phyloP scores from a whole-genome alignment of 192 early-diverging fungal species.

The Thamnidium elegans region DNA sequence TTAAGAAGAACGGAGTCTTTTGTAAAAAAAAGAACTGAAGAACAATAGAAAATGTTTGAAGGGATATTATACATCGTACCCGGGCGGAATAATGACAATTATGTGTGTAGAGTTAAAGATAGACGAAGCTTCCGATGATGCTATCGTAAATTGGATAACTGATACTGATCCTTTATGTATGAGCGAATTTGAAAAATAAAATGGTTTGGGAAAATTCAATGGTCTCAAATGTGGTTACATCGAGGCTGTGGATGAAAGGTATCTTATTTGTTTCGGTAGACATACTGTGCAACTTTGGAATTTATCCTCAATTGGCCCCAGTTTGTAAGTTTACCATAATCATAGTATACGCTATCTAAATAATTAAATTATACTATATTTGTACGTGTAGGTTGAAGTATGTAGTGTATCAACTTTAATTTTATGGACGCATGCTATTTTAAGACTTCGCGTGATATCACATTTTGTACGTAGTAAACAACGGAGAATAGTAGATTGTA shows the following conservation, averaged over 20 bases:
- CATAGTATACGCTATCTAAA: too few relatives aligned
- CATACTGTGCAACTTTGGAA: slow-evolving; percentile 11
- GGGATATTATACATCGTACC: too few relatives aligned
- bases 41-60: too few relatives aligned
- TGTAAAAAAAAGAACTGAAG: too few relatives aligned
- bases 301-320: too few relatives aligned
- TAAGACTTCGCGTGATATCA: slow-evolving; percentile 4
- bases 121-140: background rate
- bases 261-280: background rate
- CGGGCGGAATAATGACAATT: too few relatives aligned
- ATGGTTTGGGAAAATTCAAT: background rate
- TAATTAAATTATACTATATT: too few relatives aligned
- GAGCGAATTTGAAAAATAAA: background rate
- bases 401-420: background rate
- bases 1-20: too few relatives aligned
- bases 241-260: background rate
- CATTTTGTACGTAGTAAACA: slow-evolving; percentile 6
- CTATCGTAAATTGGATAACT: too few relatives aligned
- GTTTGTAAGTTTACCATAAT: too few relatives aligned
- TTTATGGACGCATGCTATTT: slow-evolving; percentile 18
- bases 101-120: background rate
- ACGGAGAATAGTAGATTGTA: background rate
- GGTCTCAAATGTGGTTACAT: background rate
- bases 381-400: background rate
- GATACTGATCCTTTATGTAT: background rate